These are phyloP conservation scores for Paratrimastix pyriformis DNA, from an alignment of 78 protist genomes.

Conservation along the genomic window DNA sequence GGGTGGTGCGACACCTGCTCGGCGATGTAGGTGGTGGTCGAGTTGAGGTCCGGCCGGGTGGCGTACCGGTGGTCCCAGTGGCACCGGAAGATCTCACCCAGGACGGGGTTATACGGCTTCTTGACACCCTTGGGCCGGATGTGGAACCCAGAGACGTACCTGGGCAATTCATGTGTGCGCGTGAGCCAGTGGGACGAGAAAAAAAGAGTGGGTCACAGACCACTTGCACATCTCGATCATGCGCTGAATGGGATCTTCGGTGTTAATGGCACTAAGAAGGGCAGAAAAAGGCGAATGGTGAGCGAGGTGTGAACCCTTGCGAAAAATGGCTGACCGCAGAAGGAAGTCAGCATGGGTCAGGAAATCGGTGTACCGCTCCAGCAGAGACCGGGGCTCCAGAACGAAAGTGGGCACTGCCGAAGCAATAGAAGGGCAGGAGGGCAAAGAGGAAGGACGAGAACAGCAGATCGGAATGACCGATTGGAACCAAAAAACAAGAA, in stretches of 20 bases:
- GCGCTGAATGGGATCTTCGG: conserved; percentile 53
- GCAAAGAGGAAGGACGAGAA: too few relatives aligned
- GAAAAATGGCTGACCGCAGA: background rate
- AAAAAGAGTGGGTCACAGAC: too few relatives aligned
- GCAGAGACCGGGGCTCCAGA: conserved; percentile 80
- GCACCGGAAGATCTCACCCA: conserved; percentile 76
- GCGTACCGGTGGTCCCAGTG: conserved; percentile 30
- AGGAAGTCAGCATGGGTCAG: conserved; percentile 37
- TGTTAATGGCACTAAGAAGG: conserved; percentile 2
- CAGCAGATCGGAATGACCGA: too few relatives aligned
- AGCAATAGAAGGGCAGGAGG: conserved; percentile 1
- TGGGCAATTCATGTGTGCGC: too few relatives aligned
- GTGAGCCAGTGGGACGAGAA: too few relatives aligned
- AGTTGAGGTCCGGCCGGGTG: too few relatives aligned
- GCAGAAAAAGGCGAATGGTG: too few relatives aligned
- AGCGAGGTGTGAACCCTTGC: background rate
- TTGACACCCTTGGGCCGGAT: conserved; percentile 58
- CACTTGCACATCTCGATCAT: conserved; percentile 50
- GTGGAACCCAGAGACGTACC: conserved; percentile 72
- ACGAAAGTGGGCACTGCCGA: conserved; percentile 81
- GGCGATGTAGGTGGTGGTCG: conserved; percentile 23
- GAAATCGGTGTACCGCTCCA: conserved; percentile 63
- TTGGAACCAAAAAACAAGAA: too few relatives aligned
- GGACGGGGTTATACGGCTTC: conserved; percentile 87
- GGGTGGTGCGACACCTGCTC: conserved; percentile 90